Evolutionary conservation across 73 alveolate genomes (phyloP).

Genomic region (Symbiodinium pilosum): DNA sequence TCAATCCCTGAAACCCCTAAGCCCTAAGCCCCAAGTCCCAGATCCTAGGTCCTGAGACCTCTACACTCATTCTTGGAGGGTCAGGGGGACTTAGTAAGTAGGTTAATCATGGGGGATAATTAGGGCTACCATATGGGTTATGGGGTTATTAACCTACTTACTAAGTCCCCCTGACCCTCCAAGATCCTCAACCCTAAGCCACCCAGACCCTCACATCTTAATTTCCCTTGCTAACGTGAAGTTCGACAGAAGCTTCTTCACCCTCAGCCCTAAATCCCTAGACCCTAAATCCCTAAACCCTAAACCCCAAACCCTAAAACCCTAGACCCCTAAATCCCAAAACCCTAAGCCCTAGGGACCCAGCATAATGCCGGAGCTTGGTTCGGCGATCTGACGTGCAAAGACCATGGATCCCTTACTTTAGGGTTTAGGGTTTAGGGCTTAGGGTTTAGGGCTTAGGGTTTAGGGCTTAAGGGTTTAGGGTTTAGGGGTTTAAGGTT

Average conservation of each 20-base stretch:
- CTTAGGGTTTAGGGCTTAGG: no score
- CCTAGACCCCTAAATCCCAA: neutral
- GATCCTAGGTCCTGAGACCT: no score
- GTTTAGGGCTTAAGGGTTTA: no score
- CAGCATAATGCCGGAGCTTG: conserved; percentile 32
- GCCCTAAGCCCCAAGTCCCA: no score
- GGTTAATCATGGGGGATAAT: no score
- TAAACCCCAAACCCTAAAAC: neutral
- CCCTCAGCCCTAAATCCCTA: neutral
- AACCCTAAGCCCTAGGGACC: neutral
- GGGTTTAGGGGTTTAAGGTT: neutral
- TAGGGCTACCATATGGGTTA: no score
- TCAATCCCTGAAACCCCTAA: neutral
- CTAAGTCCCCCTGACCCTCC: no score
- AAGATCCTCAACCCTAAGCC: no score
- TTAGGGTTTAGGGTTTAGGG: neutral
- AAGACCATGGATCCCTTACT: no score
- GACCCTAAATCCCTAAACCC: neutral
- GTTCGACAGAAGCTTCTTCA: neutral
- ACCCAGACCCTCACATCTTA: no score
- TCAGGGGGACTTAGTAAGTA: neutral
- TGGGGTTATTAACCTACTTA: no score
- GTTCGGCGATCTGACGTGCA: conserved; percentile 36
- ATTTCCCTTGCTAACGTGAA: no score
- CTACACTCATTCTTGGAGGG: neutral